These are phyloP conservation scores for Dothiorella sarmentorum DNA, from an alignment of 2,329 filamentous ascomycete genomes.

Conservation along the genomic window DNA sequence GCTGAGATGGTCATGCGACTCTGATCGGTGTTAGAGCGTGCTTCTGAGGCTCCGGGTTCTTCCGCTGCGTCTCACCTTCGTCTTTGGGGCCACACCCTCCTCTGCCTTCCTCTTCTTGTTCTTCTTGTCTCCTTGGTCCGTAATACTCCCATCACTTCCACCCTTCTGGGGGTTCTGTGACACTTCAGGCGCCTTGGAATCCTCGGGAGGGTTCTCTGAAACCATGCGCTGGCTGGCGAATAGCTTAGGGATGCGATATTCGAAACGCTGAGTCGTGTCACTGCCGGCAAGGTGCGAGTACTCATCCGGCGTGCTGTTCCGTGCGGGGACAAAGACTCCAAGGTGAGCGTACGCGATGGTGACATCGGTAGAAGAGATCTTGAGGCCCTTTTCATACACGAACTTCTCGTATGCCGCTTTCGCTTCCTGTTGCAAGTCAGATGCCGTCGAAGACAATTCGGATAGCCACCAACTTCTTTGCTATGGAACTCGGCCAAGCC, in stretches of 20 bases:
- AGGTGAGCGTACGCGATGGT: conserved; percentile 10
- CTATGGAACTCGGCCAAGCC: conserved; percentile 82
- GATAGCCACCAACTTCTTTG: conserved; percentile 52
- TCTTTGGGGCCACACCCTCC: background rate
- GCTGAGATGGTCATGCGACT: background rate
- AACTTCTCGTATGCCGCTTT: conserved; percentile 66
- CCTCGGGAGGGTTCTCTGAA: conserved; percentile 10
- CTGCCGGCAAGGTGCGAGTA: conserved; percentile 5
- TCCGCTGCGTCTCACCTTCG: too few species aligned
- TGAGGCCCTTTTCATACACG: conserved; percentile 34
- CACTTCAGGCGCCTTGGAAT: background rate
- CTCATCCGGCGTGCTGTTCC: background rate
- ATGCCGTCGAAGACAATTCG: background rate
- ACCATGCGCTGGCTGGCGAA: conserved; percentile 9
- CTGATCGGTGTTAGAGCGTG: background rate
- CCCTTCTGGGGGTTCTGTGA: background rate
- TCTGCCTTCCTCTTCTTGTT: conserved; percentile 17
- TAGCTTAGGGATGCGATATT: conserved; percentile 11
- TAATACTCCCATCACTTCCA: background rate
- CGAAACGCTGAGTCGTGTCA: conserved; percentile 9
- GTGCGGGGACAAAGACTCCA: conserved; percentile 15
- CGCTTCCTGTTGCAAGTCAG: conserved; percentile 53
- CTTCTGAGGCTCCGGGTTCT: too few species aligned
- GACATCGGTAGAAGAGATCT: conserved; percentile 10
- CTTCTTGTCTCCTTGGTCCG: conserved; percentile 7